Conservation (phyloP, 257 asterid species). For the Gentiana macrophylla region DNA sequence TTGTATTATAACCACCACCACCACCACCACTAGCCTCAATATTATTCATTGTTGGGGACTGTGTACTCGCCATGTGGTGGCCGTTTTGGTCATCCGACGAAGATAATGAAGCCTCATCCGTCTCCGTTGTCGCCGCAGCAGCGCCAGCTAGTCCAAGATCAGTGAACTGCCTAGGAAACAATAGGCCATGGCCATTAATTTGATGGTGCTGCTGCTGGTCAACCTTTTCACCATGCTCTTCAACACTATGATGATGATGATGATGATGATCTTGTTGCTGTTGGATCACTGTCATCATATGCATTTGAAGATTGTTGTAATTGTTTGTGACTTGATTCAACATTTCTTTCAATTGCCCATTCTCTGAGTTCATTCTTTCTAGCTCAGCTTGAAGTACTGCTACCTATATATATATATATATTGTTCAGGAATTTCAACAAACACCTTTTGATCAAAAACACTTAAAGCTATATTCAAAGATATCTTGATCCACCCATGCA, state of each 20-base stretch:
- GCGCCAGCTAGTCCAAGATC: conserved; percentile 41
- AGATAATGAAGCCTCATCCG: conserved; percentile 43
- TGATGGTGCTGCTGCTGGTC: conserved; percentile 3
- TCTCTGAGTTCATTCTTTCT: conserved; percentile 46
- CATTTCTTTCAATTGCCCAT: conserved; percentile 32
- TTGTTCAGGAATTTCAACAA: too few relatives aligned
- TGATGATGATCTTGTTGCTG: conserved; percentile 13
- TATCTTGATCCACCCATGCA: too few relatives aligned
- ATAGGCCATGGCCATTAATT: conserved; percentile 17
- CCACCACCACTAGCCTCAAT: conserved; percentile 6
- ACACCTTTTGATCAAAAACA: too few relatives aligned
- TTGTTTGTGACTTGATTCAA: conserved; percentile 34
- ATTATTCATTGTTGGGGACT: conserved; percentile 19
- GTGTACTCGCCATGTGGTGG: conserved; percentile 23
- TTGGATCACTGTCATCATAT: conserved; percentile 39
- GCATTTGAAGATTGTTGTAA: conserved; percentile 50
- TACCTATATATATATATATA: conserved; percentile 23
- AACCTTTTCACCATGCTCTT: conserved; percentile 9
- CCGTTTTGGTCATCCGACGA: conserved; percentile 44
- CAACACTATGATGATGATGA: conserved; percentile 11
- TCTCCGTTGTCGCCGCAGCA: conserved; percentile 21
- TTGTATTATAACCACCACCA: not conserved
- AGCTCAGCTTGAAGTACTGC: conserved; percentile 52
- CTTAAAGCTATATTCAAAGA: too few relatives aligned
- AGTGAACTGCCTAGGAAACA: conserved; percentile 76